Evolutionary conservation across 345 rosid species (phyloP).

Genomic region (Bretschneidera sinensis): DNA sequence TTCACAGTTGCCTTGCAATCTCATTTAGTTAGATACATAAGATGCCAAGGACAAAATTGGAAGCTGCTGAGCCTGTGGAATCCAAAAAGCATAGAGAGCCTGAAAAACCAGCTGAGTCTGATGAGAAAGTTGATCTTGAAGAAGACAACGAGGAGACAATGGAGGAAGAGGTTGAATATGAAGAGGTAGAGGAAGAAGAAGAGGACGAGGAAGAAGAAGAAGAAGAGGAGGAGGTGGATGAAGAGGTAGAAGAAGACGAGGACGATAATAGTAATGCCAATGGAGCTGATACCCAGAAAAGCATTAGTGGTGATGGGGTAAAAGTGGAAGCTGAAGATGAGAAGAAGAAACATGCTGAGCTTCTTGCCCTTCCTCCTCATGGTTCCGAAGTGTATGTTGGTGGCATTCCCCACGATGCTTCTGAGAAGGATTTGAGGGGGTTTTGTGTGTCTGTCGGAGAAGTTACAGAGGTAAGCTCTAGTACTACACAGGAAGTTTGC

Average conservation of each 20-base stretch:
- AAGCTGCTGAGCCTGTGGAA: conserved; percentile 35
- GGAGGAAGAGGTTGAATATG: conserved; percentile 68
- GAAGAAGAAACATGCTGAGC: conserved; percentile 46
- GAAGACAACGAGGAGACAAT: conserved; percentile 48
- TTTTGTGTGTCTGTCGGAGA: conserved; percentile 65
- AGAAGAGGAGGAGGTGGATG: conserved; percentile 36
- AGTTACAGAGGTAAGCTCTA: conserved; percentile 46
- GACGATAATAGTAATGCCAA: conserved; percentile 19
- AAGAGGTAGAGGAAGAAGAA: conserved; percentile 48
- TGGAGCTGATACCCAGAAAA: conserved; percentile 19
- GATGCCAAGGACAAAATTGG: conserved; percentile 57
- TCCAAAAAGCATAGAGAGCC: conserved; percentile 39
- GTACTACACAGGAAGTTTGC: not conserved
- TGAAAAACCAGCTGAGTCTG: conserved; percentile 26
- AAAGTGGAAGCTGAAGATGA: conserved; percentile 35
- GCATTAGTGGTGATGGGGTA: conserved; percentile 14
- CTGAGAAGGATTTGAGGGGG: conserved; percentile 45
- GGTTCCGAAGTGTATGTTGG: conserved; percentile 69
- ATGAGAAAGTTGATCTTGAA: conserved; percentile 50
- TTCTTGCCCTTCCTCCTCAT: conserved; percentile 65
- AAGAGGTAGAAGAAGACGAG: conserved; percentile 36
- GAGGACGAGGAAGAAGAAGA: conserved; percentile 42
- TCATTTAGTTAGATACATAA: no score
- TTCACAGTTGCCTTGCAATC: no score
- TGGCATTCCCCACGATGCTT: conserved; percentile 51